These are phyloP conservation scores for Pyrus hybrid DNA, from an alignment of 331 rosid genomes.

Conservation along the genomic window DNA sequence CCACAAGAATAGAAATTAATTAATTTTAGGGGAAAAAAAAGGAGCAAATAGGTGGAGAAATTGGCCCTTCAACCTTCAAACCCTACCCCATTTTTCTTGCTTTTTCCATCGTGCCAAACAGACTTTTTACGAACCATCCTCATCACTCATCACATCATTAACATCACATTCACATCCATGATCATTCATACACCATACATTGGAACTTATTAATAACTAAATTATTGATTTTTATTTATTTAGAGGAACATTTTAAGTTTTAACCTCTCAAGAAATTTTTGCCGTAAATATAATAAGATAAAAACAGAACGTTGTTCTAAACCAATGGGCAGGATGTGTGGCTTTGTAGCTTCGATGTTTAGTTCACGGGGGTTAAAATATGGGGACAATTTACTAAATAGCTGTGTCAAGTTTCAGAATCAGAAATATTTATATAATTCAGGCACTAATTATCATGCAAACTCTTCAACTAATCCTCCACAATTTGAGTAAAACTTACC, in stretches of 20 bases:
- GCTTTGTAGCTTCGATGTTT: slow-evolving; percentile 8
- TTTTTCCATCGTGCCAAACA: slow-evolving; percentile 21
- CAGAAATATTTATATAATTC: not conserved
- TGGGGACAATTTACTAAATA: slow-evolving; percentile 44
- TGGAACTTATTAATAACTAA: not conserved
- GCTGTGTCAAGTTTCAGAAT: not conserved
- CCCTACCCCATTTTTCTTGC: slow-evolving; percentile 7
- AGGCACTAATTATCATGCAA: not conserved
- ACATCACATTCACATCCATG: not conserved
- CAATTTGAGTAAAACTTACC: not conserved
- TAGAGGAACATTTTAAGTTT: not conserved
- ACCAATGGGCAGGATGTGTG: not conserved
- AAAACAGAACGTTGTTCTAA: not conserved
- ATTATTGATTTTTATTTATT: not conserved
- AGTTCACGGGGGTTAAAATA: slow-evolving; percentile 32
- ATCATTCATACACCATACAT: not conserved
- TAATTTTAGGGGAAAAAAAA: slow-evolving; percentile 27
- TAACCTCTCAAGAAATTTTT: slow-evolving; percentile 20
- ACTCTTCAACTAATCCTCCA: not conserved
- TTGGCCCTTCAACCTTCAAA: slow-evolving; percentile 16
- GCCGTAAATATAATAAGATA: slow-evolving; percentile 3
- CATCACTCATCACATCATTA: not conserved
- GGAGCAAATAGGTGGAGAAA: slow-evolving; percentile 12
- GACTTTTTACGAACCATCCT: slow-evolving; percentile 6
- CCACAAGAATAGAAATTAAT: slow-evolving; percentile 30